These are phyloP conservation scores for Candolleomyces aberdarensis DNA, from an alignment of 768 basidiomycete species.

Conservation along the genomic window DNA sequence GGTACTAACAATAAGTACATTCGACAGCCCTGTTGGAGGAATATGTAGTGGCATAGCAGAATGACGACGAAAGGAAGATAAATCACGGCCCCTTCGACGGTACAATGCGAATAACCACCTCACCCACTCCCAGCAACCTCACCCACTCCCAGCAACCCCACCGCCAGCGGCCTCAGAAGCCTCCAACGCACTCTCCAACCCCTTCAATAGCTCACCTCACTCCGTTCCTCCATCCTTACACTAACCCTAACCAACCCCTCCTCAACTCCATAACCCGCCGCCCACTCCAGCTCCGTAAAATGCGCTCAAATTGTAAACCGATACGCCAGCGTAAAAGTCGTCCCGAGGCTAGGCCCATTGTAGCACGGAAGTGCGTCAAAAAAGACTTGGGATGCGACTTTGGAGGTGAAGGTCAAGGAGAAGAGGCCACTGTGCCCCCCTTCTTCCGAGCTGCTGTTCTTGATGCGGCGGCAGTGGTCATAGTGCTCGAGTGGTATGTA, in stretches of 20 bases:
- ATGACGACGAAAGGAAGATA: not conserved
- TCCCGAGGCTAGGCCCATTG: constrained; percentile 92
- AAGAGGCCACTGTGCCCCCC: constrained; percentile 84
- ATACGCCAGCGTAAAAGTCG: constrained; percentile 93
- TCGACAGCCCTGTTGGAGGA: constrained; percentile 32
- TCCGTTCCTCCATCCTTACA: constrained; percentile 83
- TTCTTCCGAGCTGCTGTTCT: constrained; percentile 26
- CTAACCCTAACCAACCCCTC: constrained; percentile 80
- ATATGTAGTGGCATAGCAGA: not conserved
- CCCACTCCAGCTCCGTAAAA: constrained; percentile 89
- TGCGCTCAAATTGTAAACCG: constrained; percentile 94
- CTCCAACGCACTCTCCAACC: constrained; percentile 62
- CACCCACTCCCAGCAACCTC: not conserved
- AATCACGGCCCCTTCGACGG: too few species aligned
- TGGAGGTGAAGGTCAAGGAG: constrained; percentile 77
- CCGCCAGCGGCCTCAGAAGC: constrained; percentile 60
- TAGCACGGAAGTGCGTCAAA: constrained; percentile 78
- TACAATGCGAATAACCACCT: too few species aligned
- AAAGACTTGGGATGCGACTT: constrained; percentile 69
- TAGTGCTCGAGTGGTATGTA: constrained; percentile 73
- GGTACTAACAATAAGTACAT: constrained; percentile 28
- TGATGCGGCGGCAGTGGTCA: constrained; percentile 56
- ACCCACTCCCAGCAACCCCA: too few species aligned
- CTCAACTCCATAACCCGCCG: constrained; percentile 82
- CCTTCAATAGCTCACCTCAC: constrained; percentile 49